A percentile compares a stretch with the other conserved stretches of the same genome.
Evolutionary conservation across 345 rosid species (phyloP).

Genomic region (Moricandia moricandioides): DNA sequence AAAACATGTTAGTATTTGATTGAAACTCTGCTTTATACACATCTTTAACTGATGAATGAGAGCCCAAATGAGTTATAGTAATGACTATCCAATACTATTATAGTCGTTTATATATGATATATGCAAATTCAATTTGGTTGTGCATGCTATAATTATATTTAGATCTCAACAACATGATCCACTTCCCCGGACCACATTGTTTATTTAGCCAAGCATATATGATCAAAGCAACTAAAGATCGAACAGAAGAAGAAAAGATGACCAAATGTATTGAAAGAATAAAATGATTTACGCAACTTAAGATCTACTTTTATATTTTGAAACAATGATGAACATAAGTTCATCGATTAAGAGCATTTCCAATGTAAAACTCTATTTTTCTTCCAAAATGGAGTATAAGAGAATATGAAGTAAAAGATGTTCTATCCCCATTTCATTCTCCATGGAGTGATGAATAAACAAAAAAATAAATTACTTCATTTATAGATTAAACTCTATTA

Average conservation of each 20-base stretch:
- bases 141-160: neutral
- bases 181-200: conserved; percentile 13
- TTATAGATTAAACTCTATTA: no score
- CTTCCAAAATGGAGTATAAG: no score
- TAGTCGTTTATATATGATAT: neutral
- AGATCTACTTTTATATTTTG: conserved; percentile 26
- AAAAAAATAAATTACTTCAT: no score
- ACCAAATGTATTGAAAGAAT: conserved; percentile 1
- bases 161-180: conserved; percentile 20
- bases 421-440: no score
- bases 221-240: neutral
- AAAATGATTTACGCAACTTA: neutral
- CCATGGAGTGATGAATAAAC: no score
- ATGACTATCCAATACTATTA: neutral
- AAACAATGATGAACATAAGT: conserved; percentile 30
- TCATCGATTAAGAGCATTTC: no score
- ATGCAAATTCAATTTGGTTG: neutral
- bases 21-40: neutral
- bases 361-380: no score
- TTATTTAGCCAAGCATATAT: conserved; percentile 14
- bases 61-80: neutral
- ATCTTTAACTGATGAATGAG: neutral
- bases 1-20: neutral
- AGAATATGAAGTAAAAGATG: no score
- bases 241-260: neutral